Conservation (phyloP, 495 filamentous ascomycete species). For the Neurospora intermedia region DNA sequence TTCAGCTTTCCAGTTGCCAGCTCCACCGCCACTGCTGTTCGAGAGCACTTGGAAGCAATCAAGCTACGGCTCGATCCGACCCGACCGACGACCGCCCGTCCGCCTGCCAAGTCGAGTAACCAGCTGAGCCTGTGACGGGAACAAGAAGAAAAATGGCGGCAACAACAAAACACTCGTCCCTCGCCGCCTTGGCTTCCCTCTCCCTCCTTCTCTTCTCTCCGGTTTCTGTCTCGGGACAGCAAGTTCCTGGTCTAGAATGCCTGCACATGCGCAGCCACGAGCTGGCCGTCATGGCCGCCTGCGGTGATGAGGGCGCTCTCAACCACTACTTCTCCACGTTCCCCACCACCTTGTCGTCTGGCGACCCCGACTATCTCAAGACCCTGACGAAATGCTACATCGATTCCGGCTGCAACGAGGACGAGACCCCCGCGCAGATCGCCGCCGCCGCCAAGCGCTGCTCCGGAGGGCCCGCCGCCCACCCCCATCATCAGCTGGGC, state of each 20-base stretch:
- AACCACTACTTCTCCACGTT: conserved; percentile 26
- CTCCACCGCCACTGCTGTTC: background rate
- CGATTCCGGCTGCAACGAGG: conserved; percentile 29
- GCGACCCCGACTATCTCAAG: conserved; percentile 11
- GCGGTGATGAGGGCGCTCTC: conserved; percentile 26
- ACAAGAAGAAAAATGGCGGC: background rate
- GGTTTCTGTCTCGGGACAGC: conserved; percentile 1
- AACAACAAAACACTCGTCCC: background rate
- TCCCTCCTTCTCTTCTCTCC: conserved; percentile 4
- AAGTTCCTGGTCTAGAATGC: conserved; percentile 16
- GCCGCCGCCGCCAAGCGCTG: conserved; percentile 18
- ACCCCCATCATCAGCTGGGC: conserved; percentile 8
- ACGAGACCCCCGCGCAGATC: conserved; percentile 18
- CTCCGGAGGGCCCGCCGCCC: conserved; percentile 12
- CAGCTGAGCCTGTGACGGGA: background rate
- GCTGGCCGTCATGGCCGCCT: conserved; percentile 23
- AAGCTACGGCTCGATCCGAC: background rate
- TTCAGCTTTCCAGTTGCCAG: background rate
- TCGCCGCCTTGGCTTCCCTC: conserved; percentile 6
- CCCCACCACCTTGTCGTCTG: conserved; percentile 1
- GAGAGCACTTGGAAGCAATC: background rate
- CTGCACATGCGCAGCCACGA: conserved; percentile 19
- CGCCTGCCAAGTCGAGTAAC: background rate
- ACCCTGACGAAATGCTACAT: conserved; percentile 28
- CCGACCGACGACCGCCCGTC: background rate